These are phyloP conservation scores for Aegilops sharonensis DNA, from an alignment of 176 grass and related monocot species.

Conservation along the genomic window DNA sequence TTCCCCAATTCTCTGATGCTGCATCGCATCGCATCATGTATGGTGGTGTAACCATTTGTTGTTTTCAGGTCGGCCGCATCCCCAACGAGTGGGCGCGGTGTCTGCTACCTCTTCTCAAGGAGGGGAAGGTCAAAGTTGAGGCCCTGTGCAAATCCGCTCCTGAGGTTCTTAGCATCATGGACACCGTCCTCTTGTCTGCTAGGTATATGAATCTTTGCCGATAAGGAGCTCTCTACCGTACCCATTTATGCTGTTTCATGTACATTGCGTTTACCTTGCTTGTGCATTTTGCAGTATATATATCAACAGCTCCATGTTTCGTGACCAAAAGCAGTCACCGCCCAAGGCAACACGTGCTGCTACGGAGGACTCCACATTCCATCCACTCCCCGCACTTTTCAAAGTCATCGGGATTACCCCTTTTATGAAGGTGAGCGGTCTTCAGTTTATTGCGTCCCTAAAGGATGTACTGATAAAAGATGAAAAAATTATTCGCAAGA, in stretches of 20 bases:
- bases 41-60: neutral
- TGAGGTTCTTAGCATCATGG: slow-evolving; percentile 78
- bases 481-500: neutral
- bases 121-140: slow-evolving; percentile 58
- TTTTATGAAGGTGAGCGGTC: slow-evolving; percentile 62
- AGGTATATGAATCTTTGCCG: slow-evolving; percentile 40
- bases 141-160: slow-evolving; percentile 64
- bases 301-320: slow-evolving; percentile 72
- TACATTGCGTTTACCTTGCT: neutral
- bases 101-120: slow-evolving; percentile 65
- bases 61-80: slow-evolving; percentile 71
- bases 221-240: neutral
- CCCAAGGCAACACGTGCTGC: slow-evolving; percentile 34
- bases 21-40: neutral
- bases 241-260: neutral
- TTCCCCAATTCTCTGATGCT: neutral
- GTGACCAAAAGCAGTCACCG: slow-evolving; percentile 39
- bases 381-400: slow-evolving; percentile 64
- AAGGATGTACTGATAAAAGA: neutral
- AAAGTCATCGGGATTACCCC: slow-evolving; percentile 70
- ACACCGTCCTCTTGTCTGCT: slow-evolving; percentile 61
- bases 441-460: neutral
- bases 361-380: slow-evolving; percentile 59
- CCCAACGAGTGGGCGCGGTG: slow-evolving; percentile 95
- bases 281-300: slow-evolving; percentile 60